Evolutionary conservation across 2,329 filamentous ascomycete genomes (phyloP), one percentile per base, ranked within the genome.

Genomic region (Cladobotryum protrusum): DNA sequence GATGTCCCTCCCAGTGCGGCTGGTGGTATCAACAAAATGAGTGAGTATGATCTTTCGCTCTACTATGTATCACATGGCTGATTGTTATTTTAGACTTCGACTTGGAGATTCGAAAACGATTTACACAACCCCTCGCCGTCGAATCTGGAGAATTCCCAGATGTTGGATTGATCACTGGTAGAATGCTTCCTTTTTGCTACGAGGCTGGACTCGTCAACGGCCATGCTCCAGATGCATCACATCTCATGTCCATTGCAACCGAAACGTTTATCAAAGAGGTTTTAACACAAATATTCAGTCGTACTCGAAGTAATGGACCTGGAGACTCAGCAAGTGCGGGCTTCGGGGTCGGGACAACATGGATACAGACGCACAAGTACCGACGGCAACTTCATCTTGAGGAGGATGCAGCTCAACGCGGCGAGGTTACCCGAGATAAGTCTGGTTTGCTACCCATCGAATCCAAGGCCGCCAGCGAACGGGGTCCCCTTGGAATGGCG

Each of bases 291-390:
- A 74, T 86, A 7, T 84, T 85, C 55, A 79, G 77, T 54, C 78
- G 82, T 46, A 85, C 83, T 1, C 73, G 81, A 53, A 79, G 78
- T 59, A 86, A 87, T 59, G 81, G 79, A 0, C 80, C 82, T 3
- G 81, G 81, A 29, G 78, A 82, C 53, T 78, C 76, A 15, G 81
- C 77, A 8, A 81, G 72, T 52, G 78, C 80, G 46, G 81, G 81
- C 3, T 82, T 82, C 49, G 85, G 85, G 3, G 75, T 81, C 33
- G 83, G 82, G 39, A 80, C 80, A 39, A 77, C 76, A 34, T 88
- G 86, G 74, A 81, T 96, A 52, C 85, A 90, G 64, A 95, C 89
- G 2, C 79, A 85, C 57, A 84, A 82, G 52, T 96, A 92, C 67
- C 82, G 82, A 55, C 77, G 79, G 52, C 87, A 89, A 63, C 75